These are phyloP conservation scores for Penicillium sp. DNA, from an alignment of 2,329 filamentous ascomycete species.

Conservation along the genomic window DNA sequence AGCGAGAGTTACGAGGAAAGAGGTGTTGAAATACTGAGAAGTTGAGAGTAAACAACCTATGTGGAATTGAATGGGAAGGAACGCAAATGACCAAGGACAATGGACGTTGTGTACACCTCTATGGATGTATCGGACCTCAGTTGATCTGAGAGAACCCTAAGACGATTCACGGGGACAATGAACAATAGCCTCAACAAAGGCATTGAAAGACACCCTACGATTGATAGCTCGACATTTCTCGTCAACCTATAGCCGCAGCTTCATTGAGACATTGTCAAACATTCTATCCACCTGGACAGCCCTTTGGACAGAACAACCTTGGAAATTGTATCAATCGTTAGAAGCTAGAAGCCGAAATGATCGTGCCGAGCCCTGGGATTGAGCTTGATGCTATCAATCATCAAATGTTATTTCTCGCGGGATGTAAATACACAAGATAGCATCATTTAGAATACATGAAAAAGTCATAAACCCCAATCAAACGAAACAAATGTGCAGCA, in stretches of 20 bases:
- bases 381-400: background rate
- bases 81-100: background rate
- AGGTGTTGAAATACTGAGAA: background rate
- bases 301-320: too few species aligned
- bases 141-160: background rate
- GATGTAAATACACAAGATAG: background rate
- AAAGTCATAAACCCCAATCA: background rate
- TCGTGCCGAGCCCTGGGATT: too few species aligned
- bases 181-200: background rate
- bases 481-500: slow-evolving; percentile 14
- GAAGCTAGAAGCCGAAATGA: too few species aligned
- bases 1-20: background rate
- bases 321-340: too few species aligned
- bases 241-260: too few species aligned
- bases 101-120: background rate
- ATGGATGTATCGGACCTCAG: background rate
- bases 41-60: background rate
- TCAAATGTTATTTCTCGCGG: background rate
- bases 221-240: background rate
- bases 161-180: background rate
- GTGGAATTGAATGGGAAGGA: background rate
- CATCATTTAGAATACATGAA: slow-evolving; percentile 1
- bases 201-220: background rate
- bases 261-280: too few species aligned
- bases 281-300: too few species aligned